Conservation (phyloP, 202 grass and related monocot species). For the Schoenoplectus triqueter region DNA sequence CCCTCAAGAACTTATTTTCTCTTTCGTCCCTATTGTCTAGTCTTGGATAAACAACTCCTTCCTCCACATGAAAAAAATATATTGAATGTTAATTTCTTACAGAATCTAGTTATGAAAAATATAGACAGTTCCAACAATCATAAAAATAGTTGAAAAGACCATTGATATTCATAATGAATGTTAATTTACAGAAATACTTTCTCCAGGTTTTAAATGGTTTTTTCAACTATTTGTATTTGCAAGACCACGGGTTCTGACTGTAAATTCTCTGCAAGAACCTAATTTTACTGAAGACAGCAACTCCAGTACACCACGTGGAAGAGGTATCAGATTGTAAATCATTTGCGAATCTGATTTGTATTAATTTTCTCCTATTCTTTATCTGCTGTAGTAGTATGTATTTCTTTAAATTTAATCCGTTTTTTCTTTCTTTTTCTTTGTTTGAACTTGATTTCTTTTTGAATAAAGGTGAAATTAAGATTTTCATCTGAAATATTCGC, state of each 20-base stretch:
- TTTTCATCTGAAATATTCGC: neutral
- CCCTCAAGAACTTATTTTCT: neutral
- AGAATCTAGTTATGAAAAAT: neutral
- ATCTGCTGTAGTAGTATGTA: neutral
- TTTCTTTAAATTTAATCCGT: neutral
- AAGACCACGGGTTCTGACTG: neutral
- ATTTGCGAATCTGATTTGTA: neutral
- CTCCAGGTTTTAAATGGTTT: neutral
- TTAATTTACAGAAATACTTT: too few relatives aligned
- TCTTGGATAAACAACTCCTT: neutral
- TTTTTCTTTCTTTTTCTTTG: neutral
- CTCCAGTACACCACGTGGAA: neutral
- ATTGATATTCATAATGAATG: too few relatives aligned
- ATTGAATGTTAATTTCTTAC: neutral
- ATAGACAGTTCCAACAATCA: neutral
- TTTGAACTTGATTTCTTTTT: neutral
- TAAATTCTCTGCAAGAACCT: neutral
- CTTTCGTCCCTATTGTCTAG: neutral
- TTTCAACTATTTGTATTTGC: neutral
- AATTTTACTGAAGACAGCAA: neutral
- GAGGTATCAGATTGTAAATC: conserved; percentile 5
- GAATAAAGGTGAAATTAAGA: too few relatives aligned
- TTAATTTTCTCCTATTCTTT: neutral
- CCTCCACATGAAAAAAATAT: neutral
- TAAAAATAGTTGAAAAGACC: too few relatives aligned